Evolutionary conservation across 192 early-diverging fungal genomes (phyloP), one percentile per base, ranked within the genome.

Genomic region (Cladochytrium replicatum): DNA sequence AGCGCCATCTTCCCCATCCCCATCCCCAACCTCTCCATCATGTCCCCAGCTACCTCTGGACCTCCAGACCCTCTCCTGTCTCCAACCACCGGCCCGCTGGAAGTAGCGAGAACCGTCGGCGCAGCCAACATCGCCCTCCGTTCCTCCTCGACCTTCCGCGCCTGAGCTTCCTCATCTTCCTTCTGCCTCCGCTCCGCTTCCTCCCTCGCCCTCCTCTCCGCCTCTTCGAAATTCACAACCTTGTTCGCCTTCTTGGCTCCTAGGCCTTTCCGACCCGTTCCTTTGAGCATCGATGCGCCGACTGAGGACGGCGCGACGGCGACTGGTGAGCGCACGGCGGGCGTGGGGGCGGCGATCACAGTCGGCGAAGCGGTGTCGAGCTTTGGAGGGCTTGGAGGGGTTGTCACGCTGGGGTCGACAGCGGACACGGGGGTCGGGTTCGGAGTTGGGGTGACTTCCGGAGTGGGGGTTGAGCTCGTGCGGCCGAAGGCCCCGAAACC

Each of bases 151-250:
- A 59, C 64, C 28, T 32, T 34, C 29, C 51, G 43, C 28, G 40
- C 32, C 23, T 53, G 53, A 11, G 25, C 44, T 25, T 59, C 67
- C 54, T 46, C 72, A 50, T 74, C 71, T 60, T 58, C 78, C 50
- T 46, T 57, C 55, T 47, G 66, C 44, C 23, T 54, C 54, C 70
- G 66, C 71, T 89, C 85, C 46, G 74, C 81, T 27, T 86, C 88
- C 51, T 87, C 84, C 57, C 87, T 88, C 13, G 91, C 94, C 27
- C 80, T 75, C 17, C 86, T 83, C 43, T 88, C 90, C 1, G 84
- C 89, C 57, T 89, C 87, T 48, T 94, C 94, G 79, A 96, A 96
- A 64, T 87, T 86, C 53, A 83, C 67, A n/a, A 68, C 65, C 50
- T 73, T 75, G 32, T 69, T 82, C 2, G 87, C 82, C 56, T 87